Evolutionary conservation across 129 eudicot genomes (phyloP).

Genomic region (Glebionis coronaria): DNA sequence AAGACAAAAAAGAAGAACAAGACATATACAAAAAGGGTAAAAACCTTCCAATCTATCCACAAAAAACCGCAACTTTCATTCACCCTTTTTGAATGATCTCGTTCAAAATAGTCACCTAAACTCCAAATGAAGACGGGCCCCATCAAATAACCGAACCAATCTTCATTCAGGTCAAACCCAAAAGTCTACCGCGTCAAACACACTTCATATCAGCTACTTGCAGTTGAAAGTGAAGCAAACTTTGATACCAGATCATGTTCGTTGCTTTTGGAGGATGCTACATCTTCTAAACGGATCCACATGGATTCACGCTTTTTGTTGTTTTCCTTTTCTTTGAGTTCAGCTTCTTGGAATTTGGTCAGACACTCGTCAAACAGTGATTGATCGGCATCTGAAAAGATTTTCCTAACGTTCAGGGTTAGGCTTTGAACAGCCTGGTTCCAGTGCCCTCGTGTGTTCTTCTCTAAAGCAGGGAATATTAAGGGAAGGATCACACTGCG

Average conservation of each 20-base stretch:
- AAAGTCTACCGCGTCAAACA: neutral
- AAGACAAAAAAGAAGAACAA: constrained; percentile 23
- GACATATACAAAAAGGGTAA: constrained; percentile 15
- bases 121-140: constrained; percentile 18
- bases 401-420: constrained; percentile 57
- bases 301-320: constrained; percentile 44
- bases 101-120: constrained; percentile 13
- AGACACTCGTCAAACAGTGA: constrained; percentile 58
- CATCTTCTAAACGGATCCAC: constrained; percentile 50
- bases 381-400: constrained; percentile 58
- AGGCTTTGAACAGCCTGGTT: constrained; percentile 74
- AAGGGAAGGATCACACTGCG: constrained; percentile 58
- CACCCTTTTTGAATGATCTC: constrained; percentile 22
- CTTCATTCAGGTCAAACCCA: constrained; percentile 24
- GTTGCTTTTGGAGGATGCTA: constrained; percentile 38
- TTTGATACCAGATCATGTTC: constrained; percentile 40
- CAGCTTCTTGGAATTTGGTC: constrained; percentile 48
- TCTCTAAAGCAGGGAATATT: constrained; percentile 62
- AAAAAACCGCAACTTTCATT: constrained; percentile 23
- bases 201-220: constrained; percentile 28
- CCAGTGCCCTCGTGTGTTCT: constrained; percentile 57
- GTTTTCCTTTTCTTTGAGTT: constrained; percentile 46
- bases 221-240: constrained; percentile 26
- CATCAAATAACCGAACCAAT: constrained; percentile 17
- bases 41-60: constrained; percentile 35